Base-by-base conservation (phyloP, 1,139 yeast species). In the Zhuliangozyma blackwelliae region DNA sequence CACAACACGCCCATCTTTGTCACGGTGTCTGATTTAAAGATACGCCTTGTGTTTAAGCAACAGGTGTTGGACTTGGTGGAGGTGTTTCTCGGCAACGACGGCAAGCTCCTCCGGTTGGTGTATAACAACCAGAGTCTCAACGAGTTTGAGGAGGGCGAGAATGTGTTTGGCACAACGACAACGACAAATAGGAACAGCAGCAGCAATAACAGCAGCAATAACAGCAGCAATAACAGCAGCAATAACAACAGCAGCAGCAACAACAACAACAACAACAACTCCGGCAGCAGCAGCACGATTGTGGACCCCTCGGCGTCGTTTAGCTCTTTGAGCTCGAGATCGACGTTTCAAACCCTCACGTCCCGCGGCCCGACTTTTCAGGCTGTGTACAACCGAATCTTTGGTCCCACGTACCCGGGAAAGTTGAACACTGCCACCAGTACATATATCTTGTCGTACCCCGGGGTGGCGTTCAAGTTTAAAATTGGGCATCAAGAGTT, bases 351-450 rank as follows among this genome's bases (percentile, higher is more conserved):
- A 6, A 25, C 41, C 7, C 30, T 36, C 20, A 25, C 32, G 10
- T 42, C 37, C 19, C 19, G 29, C 6, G 44, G 47, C 2, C 62
- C 57, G 26, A 60, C 55, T 27, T 61, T 75, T 40, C 69, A 68
- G 35, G 55, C 61, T 25, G 63, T 79, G 7, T 79, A 79, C 53
- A 77, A 78, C 48, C 73, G 69, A 48, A 61, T 71, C 2, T 76
- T 79, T 53, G 86, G 86, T 0, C 84, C 84, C 2, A 79, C 85
- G 0, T 76, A 74, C 41, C 82, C 82, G 1, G 85, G 85, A 0
- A 55, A 47, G 33, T 45, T 64, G 12, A 41, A 52, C 10, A 43
- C 47, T 10, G 37, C 44, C 4, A 36, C 40, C 9, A 36, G 39
- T 0, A 39, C 42, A n/a, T 76, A 73, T 44, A 54, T 65, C 6